Conservation (phyloP, 306 rosid genomes). For the Lathyrus tuberosus region DNA sequence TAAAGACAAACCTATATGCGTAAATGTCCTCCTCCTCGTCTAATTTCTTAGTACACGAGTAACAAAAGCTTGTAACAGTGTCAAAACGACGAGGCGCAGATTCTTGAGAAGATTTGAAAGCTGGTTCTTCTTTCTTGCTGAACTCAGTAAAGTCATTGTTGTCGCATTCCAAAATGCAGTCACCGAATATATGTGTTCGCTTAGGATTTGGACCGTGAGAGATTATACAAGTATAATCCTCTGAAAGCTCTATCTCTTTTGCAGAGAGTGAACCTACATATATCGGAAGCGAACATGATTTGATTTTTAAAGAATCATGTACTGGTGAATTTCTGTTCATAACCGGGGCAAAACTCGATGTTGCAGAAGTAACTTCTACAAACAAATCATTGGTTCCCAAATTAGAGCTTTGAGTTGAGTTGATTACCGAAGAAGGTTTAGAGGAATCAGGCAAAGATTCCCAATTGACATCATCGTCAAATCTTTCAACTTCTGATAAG, state of each 20-base stretch:
- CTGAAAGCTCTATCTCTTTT: slow-evolving; percentile 82
- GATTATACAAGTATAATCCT: slow-evolving; percentile 93
- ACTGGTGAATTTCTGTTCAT: slow-evolving; percentile 36
- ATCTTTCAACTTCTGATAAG: slow-evolving; percentile 40
- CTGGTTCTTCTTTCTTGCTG: slow-evolving; percentile 50
- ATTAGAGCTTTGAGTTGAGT: slow-evolving; percentile 40
- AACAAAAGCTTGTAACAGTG: slow-evolving; percentile 47
- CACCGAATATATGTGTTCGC: slow-evolving; percentile 83
- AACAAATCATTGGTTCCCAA: slow-evolving; percentile 39
- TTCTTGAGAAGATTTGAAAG: slow-evolving; percentile 46
- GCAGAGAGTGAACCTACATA: slow-evolving; percentile 64
- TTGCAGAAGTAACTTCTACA: slow-evolving; percentile 39
- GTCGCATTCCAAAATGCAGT: slow-evolving; percentile 78
- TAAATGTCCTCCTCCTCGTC: slow-evolving; percentile 54
- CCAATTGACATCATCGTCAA: slow-evolving; percentile 40
- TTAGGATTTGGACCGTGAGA: slow-evolving; percentile 94
- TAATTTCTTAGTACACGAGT: slow-evolving; percentile 59
- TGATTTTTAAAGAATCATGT: slow-evolving; percentile 45
- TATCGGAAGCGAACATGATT: slow-evolving; percentile 67
- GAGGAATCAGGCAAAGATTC: slow-evolving; percentile 52
- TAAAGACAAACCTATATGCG: slow-evolving; percentile 57
- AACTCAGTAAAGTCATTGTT: slow-evolving; percentile 57
- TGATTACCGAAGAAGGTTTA: slow-evolving; percentile 39
- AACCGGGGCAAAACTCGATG: slow-evolving; percentile 36
- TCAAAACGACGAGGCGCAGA: slow-evolving; percentile 36